Conservation (phyloP, 306 rosid species). For the Fragaria nilgerrensis region DNA sequence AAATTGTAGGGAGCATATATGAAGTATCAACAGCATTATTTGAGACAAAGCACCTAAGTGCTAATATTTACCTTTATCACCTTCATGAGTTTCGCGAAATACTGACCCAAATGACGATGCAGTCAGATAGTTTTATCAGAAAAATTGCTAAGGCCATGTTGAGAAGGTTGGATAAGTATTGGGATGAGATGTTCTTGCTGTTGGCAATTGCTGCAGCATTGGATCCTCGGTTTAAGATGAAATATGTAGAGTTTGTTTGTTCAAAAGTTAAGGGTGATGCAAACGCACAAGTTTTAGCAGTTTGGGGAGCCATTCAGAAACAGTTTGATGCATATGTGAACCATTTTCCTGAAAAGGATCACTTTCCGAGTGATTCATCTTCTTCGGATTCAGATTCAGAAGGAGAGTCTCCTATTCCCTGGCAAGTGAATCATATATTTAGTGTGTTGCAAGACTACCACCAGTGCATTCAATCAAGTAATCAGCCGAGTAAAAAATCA, state of each 20-base stretch:
- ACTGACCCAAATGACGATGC: not conserved
- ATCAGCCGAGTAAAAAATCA: not conserved
- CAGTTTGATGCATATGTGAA: slow-evolving; percentile 13
- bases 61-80: slow-evolving; percentile 15
- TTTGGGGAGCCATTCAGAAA: slow-evolving; percentile 3
- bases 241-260: slow-evolving; percentile 17
- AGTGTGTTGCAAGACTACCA: slow-evolving; percentile 10
- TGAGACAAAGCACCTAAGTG: slow-evolving; percentile 7
- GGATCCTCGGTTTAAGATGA: slow-evolving; percentile 25
- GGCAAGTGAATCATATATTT: slow-evolving; percentile 1
- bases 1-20: slow-evolving; percentile 20
- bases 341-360: not conserved
- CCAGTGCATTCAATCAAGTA: not conserved
- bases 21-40: slow-evolving; percentile 20
- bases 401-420: not conserved
- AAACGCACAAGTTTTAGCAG: slow-evolving; percentile 8
- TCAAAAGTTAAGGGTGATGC: not conserved
- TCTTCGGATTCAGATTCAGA: slow-evolving; percentile 11
- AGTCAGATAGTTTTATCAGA: slow-evolving; percentile 3
- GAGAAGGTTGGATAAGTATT: slow-evolving; percentile 4
- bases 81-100: slow-evolving; percentile 2
- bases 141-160: slow-evolving; percentile 9
- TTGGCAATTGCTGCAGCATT: slow-evolving; percentile 20
- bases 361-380: slow-evolving; percentile 4
- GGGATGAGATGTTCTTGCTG: slow-evolving; percentile 19